Conservation (phyloP, 768 basidiomycete species). For the Hemileccinum rubropunctum region DNA sequence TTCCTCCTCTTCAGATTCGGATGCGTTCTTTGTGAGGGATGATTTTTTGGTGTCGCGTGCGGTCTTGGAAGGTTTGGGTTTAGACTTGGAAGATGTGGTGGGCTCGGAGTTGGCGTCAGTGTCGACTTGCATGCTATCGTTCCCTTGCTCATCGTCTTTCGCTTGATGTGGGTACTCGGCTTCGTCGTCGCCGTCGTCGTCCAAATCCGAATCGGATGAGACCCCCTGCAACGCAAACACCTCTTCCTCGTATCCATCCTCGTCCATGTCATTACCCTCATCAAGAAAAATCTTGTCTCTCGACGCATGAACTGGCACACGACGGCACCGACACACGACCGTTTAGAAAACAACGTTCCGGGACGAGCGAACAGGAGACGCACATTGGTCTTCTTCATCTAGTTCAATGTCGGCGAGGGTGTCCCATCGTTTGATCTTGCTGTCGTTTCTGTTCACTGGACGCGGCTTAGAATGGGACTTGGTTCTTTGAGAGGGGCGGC, state of each 20-base stretch:
- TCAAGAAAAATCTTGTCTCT: slow-evolving; percentile 79
- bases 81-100: slow-evolving; percentile 11
- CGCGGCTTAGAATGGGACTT: slow-evolving; percentile 39
- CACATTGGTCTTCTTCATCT: slow-evolving; percentile 80
- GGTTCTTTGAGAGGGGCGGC: slow-evolving; percentile 36
- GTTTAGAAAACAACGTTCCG: neutral
- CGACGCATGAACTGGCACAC: slow-evolving; percentile 59
- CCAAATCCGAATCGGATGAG: slow-evolving; percentile 30
- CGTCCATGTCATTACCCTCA: slow-evolving; percentile 46
- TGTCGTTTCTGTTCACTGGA: slow-evolving; percentile 47
- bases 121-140: slow-evolving; percentile 25
- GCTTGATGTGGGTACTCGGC: slow-evolving; percentile 32
- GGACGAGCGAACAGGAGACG: slow-evolving; percentile 24
- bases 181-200: slow-evolving; percentile 37
- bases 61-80: slow-evolving; percentile 6
- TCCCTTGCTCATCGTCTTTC: slow-evolving; percentile 8
- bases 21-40: slow-evolving; percentile 1
- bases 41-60: slow-evolving; percentile 15
- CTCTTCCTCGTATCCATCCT: slow-evolving; percentile 57
- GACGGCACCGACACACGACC: neutral
- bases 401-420: slow-evolving; percentile 63
- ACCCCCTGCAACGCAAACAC: slow-evolving; percentile 74
- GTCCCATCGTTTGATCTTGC: slow-evolving; percentile 65
- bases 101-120: neutral
- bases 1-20: slow-evolving; percentile 41